These are phyloP conservation scores for Cladobotryum mycophilum DNA, from an alignment of 2,329 filamentous ascomycete species.

Conservation along the genomic window DNA sequence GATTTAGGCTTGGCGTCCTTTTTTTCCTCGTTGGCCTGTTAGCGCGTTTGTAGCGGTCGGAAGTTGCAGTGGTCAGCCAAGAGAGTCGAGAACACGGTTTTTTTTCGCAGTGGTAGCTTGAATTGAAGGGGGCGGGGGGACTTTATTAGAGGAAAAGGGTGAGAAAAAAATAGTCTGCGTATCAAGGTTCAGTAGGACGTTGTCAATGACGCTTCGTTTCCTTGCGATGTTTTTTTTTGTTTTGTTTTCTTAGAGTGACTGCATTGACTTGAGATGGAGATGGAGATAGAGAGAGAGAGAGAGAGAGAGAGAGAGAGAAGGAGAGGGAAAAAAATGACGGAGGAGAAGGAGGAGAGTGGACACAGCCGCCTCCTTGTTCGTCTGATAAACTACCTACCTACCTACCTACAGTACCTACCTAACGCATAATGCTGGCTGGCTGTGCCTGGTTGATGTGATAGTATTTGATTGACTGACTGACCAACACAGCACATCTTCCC, in stretches of 20 bases:
- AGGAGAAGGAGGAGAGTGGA: neutral
- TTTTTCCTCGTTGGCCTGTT: too few species aligned
- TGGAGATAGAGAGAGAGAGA: neutral
- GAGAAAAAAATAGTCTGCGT: too few species aligned
- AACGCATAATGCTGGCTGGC: too few species aligned
- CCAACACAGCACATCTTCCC: too few species aligned
- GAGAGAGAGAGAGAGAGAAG: neutral
- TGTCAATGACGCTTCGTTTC: too few species aligned
- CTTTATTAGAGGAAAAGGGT: too few species aligned
- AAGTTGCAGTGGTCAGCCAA: neutral
- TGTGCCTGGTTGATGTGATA: too few species aligned
- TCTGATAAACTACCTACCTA: too few species aligned
- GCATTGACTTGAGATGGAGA: too few species aligned
- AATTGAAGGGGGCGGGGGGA: neutral
- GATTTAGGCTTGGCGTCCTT: neutral
- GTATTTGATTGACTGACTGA: too few species aligned
- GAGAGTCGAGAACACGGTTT: neutral
- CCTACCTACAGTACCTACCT: too few species aligned
- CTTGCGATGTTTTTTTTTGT: neutral
- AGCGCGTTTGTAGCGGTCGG: neutral
- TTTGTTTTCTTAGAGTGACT: constrained; percentile 3
- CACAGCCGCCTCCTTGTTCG: neutral
- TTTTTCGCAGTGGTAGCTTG: neutral
- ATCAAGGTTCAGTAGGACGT: too few species aligned
- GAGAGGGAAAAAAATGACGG: neutral